These are phyloP conservation scores for Psilocybe tampanensis DNA, from an alignment of 768 basidiomycete species.

Conservation along the genomic window DNA sequence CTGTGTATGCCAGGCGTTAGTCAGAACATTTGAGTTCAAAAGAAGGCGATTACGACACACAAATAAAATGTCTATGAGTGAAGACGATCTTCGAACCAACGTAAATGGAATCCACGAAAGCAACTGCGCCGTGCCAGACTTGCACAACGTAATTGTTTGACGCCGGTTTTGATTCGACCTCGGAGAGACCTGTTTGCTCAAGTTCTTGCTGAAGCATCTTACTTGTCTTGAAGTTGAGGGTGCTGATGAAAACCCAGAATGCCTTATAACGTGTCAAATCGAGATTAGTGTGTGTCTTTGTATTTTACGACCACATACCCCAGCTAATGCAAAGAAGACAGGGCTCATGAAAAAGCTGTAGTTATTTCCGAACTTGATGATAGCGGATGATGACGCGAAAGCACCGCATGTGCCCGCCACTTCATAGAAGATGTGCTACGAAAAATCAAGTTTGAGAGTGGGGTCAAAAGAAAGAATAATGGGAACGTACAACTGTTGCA, in stretches of 20 bases:
- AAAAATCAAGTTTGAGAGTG: not conserved
- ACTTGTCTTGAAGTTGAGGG: conserved; percentile 25
- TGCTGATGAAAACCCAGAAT: conserved; percentile 28
- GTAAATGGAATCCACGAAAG: conserved; percentile 30
- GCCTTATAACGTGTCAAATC: not conserved
- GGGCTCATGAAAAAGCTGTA: conserved; percentile 36
- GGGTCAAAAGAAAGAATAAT: not conserved
- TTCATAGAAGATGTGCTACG: conserved; percentile 34
- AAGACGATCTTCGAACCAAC: conserved; percentile 31
- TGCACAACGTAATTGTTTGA: conserved; percentile 25
- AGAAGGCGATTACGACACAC: conserved; percentile 20
- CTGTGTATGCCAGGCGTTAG: too few species aligned
- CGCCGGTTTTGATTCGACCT: conserved; percentile 18
- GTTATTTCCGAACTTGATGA: conserved; percentile 33
- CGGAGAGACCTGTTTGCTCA: conserved; percentile 21
- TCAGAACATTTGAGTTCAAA: too few species aligned
- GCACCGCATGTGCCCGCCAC: conserved; percentile 32
- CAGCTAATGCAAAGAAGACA: conserved; percentile 31
- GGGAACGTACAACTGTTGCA: conserved; percentile 26
- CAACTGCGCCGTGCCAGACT: conserved; percentile 19
- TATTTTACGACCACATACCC: conserved; percentile 10
- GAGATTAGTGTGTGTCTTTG: too few species aligned
- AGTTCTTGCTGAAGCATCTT: conserved; percentile 20
- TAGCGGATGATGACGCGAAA: conserved; percentile 31
- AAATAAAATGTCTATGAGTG: conserved; percentile 28